Evolutionary conservation across 2,329 filamentous ascomycete genomes (phyloP).

Genomic region (Leptographium lundbergii): DNA sequence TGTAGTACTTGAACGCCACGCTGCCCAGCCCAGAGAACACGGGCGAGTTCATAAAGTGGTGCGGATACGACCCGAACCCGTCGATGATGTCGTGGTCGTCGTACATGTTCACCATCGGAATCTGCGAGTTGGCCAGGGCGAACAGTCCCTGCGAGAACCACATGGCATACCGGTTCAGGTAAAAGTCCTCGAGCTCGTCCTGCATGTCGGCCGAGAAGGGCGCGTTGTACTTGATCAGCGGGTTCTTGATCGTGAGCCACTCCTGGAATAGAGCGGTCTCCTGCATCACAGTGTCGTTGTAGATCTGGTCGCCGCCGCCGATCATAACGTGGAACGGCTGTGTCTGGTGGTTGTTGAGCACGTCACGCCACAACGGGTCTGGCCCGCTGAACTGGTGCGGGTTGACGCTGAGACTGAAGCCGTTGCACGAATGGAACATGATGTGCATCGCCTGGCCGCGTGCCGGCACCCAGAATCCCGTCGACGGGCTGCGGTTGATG

Average conservation of each 20-base stretch:
- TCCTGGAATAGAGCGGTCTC: conserved; percentile 66
- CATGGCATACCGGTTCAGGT: conserved; percentile 74
- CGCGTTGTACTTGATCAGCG: conserved; percentile 63
- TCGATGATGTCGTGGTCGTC: conserved; percentile 91
- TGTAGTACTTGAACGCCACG: conserved; percentile 95
- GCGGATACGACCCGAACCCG: conserved; percentile 85
- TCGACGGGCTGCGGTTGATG: conserved; percentile 80
- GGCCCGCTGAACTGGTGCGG: conserved; percentile 75
- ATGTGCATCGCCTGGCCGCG: conserved; percentile 85
- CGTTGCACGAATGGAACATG: conserved; percentile 98
- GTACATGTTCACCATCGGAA: conserved; percentile 97
- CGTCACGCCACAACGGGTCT: conserved; percentile 93
- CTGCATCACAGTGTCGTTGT: conserved; percentile 74
- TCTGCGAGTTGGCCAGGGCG: conserved; percentile 82
- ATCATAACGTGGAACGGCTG: conserved; percentile 97
- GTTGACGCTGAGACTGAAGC: conserved; percentile 73
- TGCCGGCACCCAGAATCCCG: conserved; percentile 90
- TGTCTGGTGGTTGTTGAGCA: conserved; percentile 82
- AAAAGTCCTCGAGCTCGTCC: conserved; percentile 77
- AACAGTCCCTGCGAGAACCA: conserved; percentile 98
- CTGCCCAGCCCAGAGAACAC: conserved; percentile 84
- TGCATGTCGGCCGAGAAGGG: conserved; percentile 75
- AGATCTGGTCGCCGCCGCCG: conserved; percentile 92
- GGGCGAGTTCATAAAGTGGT: conserved; percentile 81
- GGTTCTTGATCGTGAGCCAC: conserved; percentile 74